Percentiles rank a stretch among this genome's conserved stretches.
Evolutionary conservation across 371 early-diverging fungal species (phyloP).

Genomic region (Actinomortierella wolfii): DNA sequence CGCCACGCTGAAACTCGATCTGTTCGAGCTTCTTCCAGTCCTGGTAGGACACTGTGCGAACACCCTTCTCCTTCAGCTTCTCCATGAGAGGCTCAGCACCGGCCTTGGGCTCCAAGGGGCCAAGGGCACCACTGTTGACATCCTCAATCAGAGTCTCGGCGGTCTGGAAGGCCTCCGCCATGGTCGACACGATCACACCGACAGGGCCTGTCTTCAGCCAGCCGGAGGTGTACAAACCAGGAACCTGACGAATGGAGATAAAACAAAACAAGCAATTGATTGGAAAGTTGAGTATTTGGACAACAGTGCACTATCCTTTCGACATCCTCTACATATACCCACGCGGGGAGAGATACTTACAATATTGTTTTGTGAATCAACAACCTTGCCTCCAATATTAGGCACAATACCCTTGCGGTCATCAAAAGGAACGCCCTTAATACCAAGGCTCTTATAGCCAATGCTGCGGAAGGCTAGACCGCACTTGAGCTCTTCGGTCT

Average conservation of each 20-base stretch:
- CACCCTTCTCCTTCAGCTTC: constrained; percentile 17
- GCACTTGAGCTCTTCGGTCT: constrained; percentile 55
- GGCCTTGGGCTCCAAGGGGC: constrained; percentile 14
- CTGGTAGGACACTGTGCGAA: constrained; percentile 62
- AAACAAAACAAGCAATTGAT: not conserved
- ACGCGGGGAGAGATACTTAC: constrained; percentile 26
- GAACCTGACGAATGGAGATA: constrained; percentile 38
- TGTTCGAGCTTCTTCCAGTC: constrained; percentile 88
- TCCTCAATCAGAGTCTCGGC: constrained; percentile 57
- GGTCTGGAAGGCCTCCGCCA: constrained; percentile 93
- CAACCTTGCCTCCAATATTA: constrained; percentile 77
- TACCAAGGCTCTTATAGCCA: constrained; percentile 81
- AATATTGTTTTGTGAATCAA: constrained; percentile 55
- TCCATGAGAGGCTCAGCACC: constrained; percentile 31
- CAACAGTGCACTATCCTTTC: not conserved
- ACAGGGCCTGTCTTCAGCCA: constrained; percentile 96
- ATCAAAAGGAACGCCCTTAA: constrained; percentile 85
- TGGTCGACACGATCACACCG: constrained; percentile 95
- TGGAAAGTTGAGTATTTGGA: not conserved
- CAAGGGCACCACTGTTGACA: constrained; percentile 23
- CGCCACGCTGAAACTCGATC: constrained; percentile 73
- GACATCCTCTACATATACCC: not conserved
- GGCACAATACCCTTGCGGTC: constrained; percentile 67
- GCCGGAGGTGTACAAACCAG: constrained; percentile 85
- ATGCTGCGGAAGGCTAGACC: constrained; percentile 83